Percentiles rank a stretch among this genome's conserved stretches.
phyloP scores from a whole-genome alignment of 441 rosid species.

The California macrophylla region DNA sequence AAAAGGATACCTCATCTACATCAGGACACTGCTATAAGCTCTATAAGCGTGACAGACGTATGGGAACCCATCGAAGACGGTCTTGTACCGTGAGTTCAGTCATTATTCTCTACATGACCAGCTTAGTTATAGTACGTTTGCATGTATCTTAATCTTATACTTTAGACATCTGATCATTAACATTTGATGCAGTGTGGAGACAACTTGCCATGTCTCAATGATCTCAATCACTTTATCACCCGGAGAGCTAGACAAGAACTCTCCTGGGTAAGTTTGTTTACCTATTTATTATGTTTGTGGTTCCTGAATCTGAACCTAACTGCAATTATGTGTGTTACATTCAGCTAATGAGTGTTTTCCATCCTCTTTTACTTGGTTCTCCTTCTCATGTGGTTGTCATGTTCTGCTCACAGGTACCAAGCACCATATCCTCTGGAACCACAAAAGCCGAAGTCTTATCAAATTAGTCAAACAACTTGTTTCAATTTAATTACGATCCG shows the following conservation, averaged over 20 bases:
- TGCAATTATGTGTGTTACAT: neutral
- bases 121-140: neutral
- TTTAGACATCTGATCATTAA: conserved; percentile 8
- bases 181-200: conserved; percentile 65
- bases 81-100: conserved; percentile 56
- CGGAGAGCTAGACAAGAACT: conserved; percentile 48
- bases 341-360: neutral
- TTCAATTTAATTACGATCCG: no score
- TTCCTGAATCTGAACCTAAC: neutral
- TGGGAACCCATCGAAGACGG: conserved; percentile 98
- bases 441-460: conserved; percentile 42
- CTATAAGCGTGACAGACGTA: conserved; percentile 72
- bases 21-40: conserved; percentile 77
- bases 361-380: neutral
- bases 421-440: conserved; percentile 47
- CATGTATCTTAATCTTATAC: neutral
- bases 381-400: neutral
- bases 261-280: conserved; percentile 61
- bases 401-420: conserved; percentile 50
- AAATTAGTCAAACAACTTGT: no score
- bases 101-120: neutral
- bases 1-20: conserved; percentile 62
- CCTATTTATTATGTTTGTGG: neutral
- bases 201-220: conserved; percentile 88
- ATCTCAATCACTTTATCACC: conserved; percentile 74